phyloP scores from a whole-genome alignment of 2,329 filamentous ascomycete genomes.

The Mollisiaceae sp. region DNA sequence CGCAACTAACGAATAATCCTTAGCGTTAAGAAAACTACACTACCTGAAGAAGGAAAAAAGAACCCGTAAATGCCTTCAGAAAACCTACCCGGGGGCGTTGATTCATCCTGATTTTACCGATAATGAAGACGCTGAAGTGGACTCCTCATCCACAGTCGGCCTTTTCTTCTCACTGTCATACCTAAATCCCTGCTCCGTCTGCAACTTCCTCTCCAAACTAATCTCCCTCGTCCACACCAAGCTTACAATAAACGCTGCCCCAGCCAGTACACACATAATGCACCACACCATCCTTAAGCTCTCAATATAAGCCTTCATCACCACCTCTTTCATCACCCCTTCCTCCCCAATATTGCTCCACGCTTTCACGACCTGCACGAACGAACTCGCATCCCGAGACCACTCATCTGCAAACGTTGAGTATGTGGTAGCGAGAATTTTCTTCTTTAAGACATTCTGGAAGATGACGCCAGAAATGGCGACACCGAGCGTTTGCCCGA shows the following conservation, averaged over 20 bases:
- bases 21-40: too few species aligned
- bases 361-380: constrained; percentile 32
- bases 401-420: constrained; percentile 21
- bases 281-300: constrained; percentile 35
- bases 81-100: too few species aligned
- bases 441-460: constrained; percentile 57
- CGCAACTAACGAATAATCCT: too few species aligned
- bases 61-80: too few species aligned
- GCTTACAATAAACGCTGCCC: constrained; percentile 40
- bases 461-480: constrained; percentile 68
- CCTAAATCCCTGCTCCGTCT: constrained; percentile 29
- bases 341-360: constrained; percentile 22
- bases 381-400: constrained; percentile 28
- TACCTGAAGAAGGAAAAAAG: too few species aligned
- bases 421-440: constrained; percentile 30
- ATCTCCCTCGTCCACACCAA: constrained; percentile 50
- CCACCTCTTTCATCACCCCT: constrained; percentile 12
- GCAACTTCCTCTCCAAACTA: constrained; percentile 27
- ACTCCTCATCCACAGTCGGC: constrained; percentile 6
- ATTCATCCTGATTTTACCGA: too few species aligned
- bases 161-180: too few species aligned
- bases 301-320: constrained; percentile 20
- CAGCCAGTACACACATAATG: constrained; percentile 34
- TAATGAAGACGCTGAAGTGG: too few species aligned
- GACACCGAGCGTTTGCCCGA: constrained; percentile 50